phyloP scores from a whole-genome alignment of 441 rosid genomes.

The Euphorbia neoarborescens region DNA sequence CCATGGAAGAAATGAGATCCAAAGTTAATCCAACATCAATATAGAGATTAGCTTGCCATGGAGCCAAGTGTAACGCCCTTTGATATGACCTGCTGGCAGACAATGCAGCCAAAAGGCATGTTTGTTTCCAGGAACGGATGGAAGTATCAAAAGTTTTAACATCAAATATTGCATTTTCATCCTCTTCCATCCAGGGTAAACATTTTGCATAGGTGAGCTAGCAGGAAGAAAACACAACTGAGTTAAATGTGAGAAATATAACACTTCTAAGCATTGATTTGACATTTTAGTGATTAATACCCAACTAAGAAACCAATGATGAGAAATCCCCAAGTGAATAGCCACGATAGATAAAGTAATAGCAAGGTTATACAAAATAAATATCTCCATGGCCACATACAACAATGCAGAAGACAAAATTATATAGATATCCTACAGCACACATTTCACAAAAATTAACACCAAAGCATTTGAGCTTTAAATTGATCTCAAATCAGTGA shows the following conservation, averaged over 20 bases:
- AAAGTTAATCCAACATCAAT: constrained; percentile 62
- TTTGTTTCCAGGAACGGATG: constrained; percentile 59
- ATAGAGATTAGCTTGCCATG: constrained; percentile 87
- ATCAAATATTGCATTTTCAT: constrained; percentile 29
- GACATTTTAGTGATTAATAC: background rate
- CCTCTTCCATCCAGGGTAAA: constrained; percentile 61
- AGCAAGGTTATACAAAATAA: background rate
- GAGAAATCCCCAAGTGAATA: background rate
- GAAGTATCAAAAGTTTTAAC: constrained; percentile 42
- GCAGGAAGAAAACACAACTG: constrained; percentile 26
- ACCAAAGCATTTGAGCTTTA: background rate
- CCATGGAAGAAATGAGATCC: constrained; percentile 54
- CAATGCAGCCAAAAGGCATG: constrained; percentile 45
- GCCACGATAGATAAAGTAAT: background rate
- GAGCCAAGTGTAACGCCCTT: constrained; percentile 68
- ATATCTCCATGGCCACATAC: background rate
- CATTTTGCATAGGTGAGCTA: constrained; percentile 72
- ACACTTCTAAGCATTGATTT: background rate
- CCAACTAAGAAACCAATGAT: background rate
- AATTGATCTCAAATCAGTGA: background rate
- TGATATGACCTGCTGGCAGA: constrained; percentile 74
- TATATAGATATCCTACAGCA: background rate
- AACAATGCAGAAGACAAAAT: background rate
- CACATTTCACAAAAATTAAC: background rate
- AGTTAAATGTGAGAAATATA: constrained; percentile 5